Percentiles rank a stretch among this genome's conserved stretches.
These are phyloP conservation scores for Ogataea parapolymorpha DNA, from an alignment of 805 yeast species.

Conservation along the genomic window DNA sequence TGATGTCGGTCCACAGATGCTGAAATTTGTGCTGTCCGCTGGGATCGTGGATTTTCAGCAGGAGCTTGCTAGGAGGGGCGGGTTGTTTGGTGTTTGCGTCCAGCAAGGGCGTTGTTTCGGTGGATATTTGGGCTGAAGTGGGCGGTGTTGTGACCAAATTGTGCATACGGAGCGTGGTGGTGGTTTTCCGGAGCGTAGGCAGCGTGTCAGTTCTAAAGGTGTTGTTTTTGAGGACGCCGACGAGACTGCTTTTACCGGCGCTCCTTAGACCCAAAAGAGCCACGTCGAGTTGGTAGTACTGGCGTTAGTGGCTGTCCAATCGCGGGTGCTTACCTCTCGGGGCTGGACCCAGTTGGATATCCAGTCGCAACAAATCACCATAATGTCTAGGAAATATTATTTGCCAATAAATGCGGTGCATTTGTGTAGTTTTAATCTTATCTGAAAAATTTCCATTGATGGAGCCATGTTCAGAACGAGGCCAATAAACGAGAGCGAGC, in stretches of 20 bases:
- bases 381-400: background rate
- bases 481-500: slow-evolving; percentile 16
- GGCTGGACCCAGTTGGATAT: slow-evolving; percentile 13
- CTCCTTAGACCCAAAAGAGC: slow-evolving; percentile 30
- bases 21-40: slow-evolving; percentile 31
- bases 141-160: slow-evolving; percentile 11
- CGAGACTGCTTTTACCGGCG: slow-evolving; percentile 31
- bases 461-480: slow-evolving; percentile 12
- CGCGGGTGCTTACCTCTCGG: slow-evolving; percentile 16
- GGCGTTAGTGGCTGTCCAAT: background rate
- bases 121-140: slow-evolving; percentile 3
- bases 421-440: background rate
- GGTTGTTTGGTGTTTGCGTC: background rate
- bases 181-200: slow-evolving; percentile 26
- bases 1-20: slow-evolving; percentile 22
- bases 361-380: slow-evolving; percentile 5
- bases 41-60: slow-evolving; percentile 27
- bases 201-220: slow-evolving; percentile 16
- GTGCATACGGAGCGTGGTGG: slow-evolving; percentile 12
- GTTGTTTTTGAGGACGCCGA: slow-evolving; percentile 14
- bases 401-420: background rate
- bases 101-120: slow-evolving; percentile 3
- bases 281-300: slow-evolving; percentile 28
- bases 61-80: slow-evolving; percentile 6
- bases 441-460: slow-evolving; percentile 6